Evolutionary conservation across 2,329 filamentous ascomycete species (phyloP).

Genomic region (Hypomyces rosellus): DNA sequence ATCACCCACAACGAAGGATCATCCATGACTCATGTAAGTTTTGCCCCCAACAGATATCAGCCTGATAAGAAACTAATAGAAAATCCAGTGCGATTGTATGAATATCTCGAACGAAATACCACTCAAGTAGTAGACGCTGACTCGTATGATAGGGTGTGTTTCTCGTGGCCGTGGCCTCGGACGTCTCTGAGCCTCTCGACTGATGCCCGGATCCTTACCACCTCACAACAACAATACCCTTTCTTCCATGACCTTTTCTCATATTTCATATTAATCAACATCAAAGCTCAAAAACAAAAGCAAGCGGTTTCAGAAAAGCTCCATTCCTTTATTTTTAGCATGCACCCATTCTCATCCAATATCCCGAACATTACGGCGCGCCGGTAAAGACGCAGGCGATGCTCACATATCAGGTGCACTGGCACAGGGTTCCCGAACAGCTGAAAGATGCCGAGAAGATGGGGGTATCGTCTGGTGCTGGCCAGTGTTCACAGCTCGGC

Average conservation of each 20-base stretch:
- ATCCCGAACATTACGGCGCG: not conserved
- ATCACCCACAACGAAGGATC: constrained; percentile 77
- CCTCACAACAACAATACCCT: not conserved
- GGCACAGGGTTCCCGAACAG: constrained; percentile 3
- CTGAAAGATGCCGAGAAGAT: constrained; percentile 6
- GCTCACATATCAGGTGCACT: not conserved
- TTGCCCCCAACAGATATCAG: not conserved
- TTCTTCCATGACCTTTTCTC: not conserved
- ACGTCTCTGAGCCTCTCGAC: constrained; percentile 4
- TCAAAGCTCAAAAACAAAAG: not conserved
- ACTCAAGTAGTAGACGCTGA: not conserved
- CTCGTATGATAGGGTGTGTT: constrained; percentile 28
- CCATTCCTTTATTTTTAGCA: not conserved
- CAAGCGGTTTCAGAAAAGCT: not conserved
- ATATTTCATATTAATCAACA: no score
- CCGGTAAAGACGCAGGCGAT: not conserved
- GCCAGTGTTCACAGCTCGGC: not conserved
- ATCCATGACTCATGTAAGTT: constrained; percentile 51
- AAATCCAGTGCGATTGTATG: constrained; percentile 16
- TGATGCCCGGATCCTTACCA: no score
- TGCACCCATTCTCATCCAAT: not conserved
- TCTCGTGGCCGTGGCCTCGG: constrained; percentile 23
- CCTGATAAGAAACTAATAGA: not conserved
- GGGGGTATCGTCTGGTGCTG: not conserved
- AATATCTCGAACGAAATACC: not conserved